These are phyloP conservation scores for Backusella morwellensis DNA, from an alignment of 192 early-diverging fungal species.

Conservation along the genomic window DNA sequence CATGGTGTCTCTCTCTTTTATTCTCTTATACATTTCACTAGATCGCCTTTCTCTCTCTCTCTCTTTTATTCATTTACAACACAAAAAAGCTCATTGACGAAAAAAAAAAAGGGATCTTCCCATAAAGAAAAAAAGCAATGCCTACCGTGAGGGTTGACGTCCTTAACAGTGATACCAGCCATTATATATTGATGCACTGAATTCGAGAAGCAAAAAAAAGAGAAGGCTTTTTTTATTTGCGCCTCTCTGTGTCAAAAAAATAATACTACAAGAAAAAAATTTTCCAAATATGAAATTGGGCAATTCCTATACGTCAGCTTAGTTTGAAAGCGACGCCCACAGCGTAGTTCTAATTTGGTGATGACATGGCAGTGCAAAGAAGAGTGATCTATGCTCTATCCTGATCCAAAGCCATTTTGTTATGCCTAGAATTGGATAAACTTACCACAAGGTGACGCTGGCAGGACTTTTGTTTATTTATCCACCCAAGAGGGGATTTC, in stretches of 20 bases:
- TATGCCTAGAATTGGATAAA: too few relatives aligned
- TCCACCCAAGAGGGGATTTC: too few relatives aligned
- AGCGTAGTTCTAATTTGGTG: not conserved
- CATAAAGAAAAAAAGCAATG: not conserved
- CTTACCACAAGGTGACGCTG: too few relatives aligned
- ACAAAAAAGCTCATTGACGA: not conserved
- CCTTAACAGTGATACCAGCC: conserved; percentile 91
- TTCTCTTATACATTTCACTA: not conserved
- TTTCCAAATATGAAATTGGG: not conserved
- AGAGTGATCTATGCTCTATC: not conserved
- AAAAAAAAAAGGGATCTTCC: not conserved
- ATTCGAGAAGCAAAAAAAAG: conserved; percentile 24
- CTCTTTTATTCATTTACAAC: too few relatives aligned
- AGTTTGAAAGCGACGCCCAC: not conserved
- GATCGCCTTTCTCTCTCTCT: not conserved
- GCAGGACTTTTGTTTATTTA: too few relatives aligned
- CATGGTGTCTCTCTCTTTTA: not conserved
- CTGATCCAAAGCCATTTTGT: too few relatives aligned
- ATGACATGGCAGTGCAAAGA: not conserved
- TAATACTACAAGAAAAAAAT: conserved; percentile 8
- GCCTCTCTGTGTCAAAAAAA: not conserved
- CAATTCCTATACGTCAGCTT: not conserved
- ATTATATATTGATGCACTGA: conserved; percentile 21
- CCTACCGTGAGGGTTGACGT: conserved; percentile 88
- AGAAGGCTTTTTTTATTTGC: conserved; percentile 5